Evolutionary conservation across 2,329 filamentous ascomycete species (phyloP).

Genomic region (Rutstroemia sydowiana): DNA sequence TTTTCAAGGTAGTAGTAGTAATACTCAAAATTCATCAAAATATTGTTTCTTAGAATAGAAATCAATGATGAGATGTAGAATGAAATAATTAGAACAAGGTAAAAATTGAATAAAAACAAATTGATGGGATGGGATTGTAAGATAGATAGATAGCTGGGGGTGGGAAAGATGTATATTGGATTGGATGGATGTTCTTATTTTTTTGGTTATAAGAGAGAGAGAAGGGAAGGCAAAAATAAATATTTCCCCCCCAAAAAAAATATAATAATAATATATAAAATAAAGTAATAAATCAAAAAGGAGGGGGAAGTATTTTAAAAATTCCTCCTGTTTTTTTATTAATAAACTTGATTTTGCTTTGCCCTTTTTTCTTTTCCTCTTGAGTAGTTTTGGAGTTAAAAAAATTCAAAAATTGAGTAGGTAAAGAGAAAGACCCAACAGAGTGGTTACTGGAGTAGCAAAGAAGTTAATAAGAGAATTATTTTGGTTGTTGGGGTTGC

Average conservation of each 20-base stretch:
- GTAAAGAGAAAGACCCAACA: not conserved
- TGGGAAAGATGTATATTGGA: not conserved
- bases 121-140: no score
- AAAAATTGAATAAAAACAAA: not conserved
- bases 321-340: no score
- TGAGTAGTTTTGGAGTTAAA: no score
- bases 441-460: not conserved
- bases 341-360: not conserved
- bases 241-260: not conserved
- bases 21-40: not conserved
- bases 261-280: no score
- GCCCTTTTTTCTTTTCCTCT: not conserved
- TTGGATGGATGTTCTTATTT: not conserved
- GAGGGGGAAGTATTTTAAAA: no score
- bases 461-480: not conserved
- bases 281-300: no score
- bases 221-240: not conserved
- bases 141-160: not conserved
- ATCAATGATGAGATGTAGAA: no score
- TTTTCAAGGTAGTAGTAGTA: no score
- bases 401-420: not conserved
- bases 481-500: not conserved
- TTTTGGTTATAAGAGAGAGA: not conserved
- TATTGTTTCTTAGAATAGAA: slow-evolving; percentile 4
- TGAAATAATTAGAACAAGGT: slow-evolving; percentile 5